phyloP scores from a whole-genome alignment of 1,284 basidiomycete species.

The Waitea zeae region DNA sequence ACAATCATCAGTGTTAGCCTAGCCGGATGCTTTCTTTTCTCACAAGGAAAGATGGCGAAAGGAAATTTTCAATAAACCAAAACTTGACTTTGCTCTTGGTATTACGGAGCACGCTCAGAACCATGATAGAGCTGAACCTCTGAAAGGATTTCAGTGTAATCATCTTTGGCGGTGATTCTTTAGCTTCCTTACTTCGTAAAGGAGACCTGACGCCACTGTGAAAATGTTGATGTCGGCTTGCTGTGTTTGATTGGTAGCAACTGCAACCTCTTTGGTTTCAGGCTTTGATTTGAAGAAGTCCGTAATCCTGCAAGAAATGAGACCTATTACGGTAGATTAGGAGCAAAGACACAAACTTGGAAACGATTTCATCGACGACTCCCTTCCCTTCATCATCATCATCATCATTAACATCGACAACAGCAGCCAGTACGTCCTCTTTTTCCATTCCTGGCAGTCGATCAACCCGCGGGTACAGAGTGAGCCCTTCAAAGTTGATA shows the following conservation, averaged over 20 bases:
- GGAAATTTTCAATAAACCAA: slow-evolving; percentile 99
- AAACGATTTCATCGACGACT: slow-evolving; percentile 26
- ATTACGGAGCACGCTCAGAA: slow-evolving; percentile 86
- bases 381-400: slow-evolving; percentile 15
- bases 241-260: slow-evolving; percentile 13
- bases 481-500: slow-evolving; percentile 77
- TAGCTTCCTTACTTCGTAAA: slow-evolving; percentile 64
- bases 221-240: slow-evolving; percentile 96
- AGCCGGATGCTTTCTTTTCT: slow-evolving; percentile 10
- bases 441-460: slow-evolving; percentile 65
- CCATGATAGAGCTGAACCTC: slow-evolving; percentile 98
- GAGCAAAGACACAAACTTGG: slow-evolving; percentile 12
- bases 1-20: no score
- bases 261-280: slow-evolving; percentile 8
- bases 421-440: slow-evolving; percentile 59
- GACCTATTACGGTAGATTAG: slow-evolving; percentile 25
- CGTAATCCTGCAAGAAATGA: slow-evolving; percentile 22
- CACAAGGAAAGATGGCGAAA: slow-evolving; percentile 92
- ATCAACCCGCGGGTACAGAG: slow-evolving; percentile 68
- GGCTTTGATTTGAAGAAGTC: slow-evolving; percentile 30
- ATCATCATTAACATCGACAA: no score
- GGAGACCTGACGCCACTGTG: slow-evolving; percentile 89
- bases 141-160: slow-evolving; percentile 15
- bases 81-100: slow-evolving; percentile 93
- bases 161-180: neutral